Evolutionary conservation across 2,329 filamentous ascomycete genomes (phyloP), one percentile per base, ranked within the genome.

Genomic region (Colletotrichum trifolii): DNA sequence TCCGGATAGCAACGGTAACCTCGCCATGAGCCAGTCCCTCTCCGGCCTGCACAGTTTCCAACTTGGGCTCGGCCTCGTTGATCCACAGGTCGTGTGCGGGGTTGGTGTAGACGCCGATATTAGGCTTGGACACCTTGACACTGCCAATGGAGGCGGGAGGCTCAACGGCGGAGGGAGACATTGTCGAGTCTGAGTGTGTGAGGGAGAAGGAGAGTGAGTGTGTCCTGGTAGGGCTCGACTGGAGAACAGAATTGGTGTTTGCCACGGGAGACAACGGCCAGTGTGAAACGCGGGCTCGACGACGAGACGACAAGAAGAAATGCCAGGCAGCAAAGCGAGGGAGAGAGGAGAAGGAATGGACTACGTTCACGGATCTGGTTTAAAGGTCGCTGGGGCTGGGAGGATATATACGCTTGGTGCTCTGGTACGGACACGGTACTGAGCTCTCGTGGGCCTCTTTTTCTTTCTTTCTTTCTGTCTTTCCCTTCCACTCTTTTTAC

Each of bases 101-200:
- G 81, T 98, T 97, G 56, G 95, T 98, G 85, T 91, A 98, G 70
- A 98, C 94, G 71, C 94, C 95, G 75, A 98, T 96, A 81, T 98
- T 98, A 63, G 92, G 82, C 85, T 96, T 96, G 64, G 86, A 81
- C 50, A 85, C 80, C 76, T 81, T 78, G 55, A 81, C 74, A 42
- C 62, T 50, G 33, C 63, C 53, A 55, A 66, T 55, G 12, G 65
- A 55, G 6, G 68, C 68, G 60, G 72, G 65, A 57, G 67, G 39
- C 43, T 77, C 74, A 63, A 73, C 70, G 63, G 73, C 75, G 50
- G 75, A 76, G 63, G 77, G 77, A 60, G 73, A 75, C 77, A 79
- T 79, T 58, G 55, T 72, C 25, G 64, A 61, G 8, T 15, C 33
- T 38, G 53, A 55, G 57, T 36, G 47, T 48, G 46, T 54, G n/a